These are phyloP conservation scores for Gossypium aridum DNA, from an alignment of 441 rosid genomes.

Conservation along the genomic window DNA sequence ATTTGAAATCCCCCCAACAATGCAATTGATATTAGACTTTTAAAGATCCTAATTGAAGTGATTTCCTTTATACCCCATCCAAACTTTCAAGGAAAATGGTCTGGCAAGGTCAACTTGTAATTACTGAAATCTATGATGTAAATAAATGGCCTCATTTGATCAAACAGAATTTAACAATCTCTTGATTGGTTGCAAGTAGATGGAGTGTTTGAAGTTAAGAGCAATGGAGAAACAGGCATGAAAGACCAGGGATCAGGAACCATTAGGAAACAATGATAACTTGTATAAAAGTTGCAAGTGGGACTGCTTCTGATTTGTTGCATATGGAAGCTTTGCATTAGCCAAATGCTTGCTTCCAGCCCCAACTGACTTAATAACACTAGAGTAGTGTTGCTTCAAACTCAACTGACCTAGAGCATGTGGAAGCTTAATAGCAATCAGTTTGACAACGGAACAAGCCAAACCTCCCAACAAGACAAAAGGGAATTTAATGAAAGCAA, in stretches of 20 bases:
- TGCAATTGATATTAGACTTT: not conserved
- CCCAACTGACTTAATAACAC: not conserved
- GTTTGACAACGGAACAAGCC: not conserved
- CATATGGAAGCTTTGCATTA: not conserved
- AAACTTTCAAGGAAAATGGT: not conserved
- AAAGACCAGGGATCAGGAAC: not conserved
- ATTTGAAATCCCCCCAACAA: not conserved
- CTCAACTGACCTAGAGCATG: not conserved
- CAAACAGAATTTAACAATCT: not conserved
- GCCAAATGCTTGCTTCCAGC: not conserved
- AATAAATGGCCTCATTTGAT: not conserved
- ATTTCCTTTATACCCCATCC: not conserved
- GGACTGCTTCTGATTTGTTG: not conserved
- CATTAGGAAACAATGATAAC: not conserved
- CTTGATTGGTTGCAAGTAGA: not conserved
- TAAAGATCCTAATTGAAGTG: not conserved
- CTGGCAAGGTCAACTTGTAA: not conserved
- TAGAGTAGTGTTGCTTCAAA: not conserved
- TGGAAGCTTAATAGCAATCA: not conserved
- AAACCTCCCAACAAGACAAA: not conserved
- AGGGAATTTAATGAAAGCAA: not conserved
- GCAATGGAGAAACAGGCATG: not conserved
- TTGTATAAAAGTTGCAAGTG: not conserved
- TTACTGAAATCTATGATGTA: not conserved
- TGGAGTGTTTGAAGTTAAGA: not conserved